Base-by-base conservation (phyloP, 2,329 filamentous ascomycete genomes). In the Colletotrichum sidae region DNA sequence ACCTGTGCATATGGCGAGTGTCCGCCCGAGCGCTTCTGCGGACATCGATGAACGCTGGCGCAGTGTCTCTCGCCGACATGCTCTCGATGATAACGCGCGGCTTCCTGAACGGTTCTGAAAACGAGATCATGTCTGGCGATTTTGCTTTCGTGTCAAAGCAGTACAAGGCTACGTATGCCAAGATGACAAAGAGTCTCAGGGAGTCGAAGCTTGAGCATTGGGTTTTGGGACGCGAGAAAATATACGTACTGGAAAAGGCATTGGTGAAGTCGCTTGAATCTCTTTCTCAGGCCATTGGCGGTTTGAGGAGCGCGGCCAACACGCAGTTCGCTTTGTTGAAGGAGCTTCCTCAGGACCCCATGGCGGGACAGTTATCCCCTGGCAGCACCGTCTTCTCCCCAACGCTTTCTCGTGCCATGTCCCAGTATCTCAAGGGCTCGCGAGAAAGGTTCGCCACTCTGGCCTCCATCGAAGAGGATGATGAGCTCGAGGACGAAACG, bases 181-280 rank as follows among this genome's bases (percentile, higher is more conserved):
- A 88, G 41, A 89, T 97, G 75, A 88, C 91, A 55, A 92, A 91
- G 74, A 90, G 92, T 66, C 82, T 97, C 11, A 87, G 88, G 68
- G 95, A 98, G 76, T 92, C 94, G 12, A 97, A 95, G 74, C 90
- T 93, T 64, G 95, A 98, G 76, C 92, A 97, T 73, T 97, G 92
- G 72, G 81, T 94, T 2, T 77, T 93, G 5, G 95, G 95, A 2
- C 90, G 88, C 3, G 94, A 97, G 75, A 86, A 85, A 60, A 86
- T 95, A 67, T 96, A 96, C 75, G 84, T 86, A 42, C 84, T 96
- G 3, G 92, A 97, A 72, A 90, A 90, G 69, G 89, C 87, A 33
- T 85, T 98, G 4, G 91, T 95, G 49, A 91, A 93, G 72, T 95
- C 92, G 69, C 87, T 98, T 72, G 93, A 97, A 75, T 89, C 88